These are phyloP conservation scores for Boletus semigastroideus DNA, from an alignment of 1,284 basidiomycete species.

Conservation along the genomic window DNA sequence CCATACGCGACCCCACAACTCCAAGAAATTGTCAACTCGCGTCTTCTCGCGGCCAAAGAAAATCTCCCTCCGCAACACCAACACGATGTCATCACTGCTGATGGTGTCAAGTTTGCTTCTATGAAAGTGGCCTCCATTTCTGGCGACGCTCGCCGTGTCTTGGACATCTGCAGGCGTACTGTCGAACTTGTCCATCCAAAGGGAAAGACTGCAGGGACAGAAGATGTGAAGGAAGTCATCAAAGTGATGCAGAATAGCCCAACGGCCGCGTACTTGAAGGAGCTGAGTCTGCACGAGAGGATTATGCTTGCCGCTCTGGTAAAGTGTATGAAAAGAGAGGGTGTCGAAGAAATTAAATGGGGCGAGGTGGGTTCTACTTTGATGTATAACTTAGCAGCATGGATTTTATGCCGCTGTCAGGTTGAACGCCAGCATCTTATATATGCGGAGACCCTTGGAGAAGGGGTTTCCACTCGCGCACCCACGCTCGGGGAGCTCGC, in stretches of 20 bases:
- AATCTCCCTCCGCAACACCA: constrained; percentile 37
- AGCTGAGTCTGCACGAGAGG: constrained; percentile 84
- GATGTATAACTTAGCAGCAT: constrained; percentile 1
- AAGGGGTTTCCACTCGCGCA: constrained; percentile 49
- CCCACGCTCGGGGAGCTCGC: constrained; percentile 57
- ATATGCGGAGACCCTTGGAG: constrained; percentile 57
- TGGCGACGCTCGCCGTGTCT: constrained; percentile 90
- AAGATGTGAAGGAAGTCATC: constrained; percentile 82
- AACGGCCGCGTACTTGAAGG: constrained; percentile 76
- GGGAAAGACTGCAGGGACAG: constrained; percentile 59
- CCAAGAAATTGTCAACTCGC: constrained; percentile 82
- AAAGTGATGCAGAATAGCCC: constrained; percentile 91
- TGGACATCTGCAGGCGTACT: constrained; percentile 91
- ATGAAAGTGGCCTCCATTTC: constrained; percentile 92
- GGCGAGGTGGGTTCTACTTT: constrained; percentile 55
- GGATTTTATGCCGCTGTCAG: constrained; percentile 35
- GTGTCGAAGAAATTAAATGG: constrained; percentile 87
- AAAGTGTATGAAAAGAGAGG: constrained; percentile 80
- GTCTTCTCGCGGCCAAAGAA: constrained; percentile 63
- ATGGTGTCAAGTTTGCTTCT: constrained; percentile 87
- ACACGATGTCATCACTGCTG: constrained; percentile 62
- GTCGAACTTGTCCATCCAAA: constrained; percentile 73
- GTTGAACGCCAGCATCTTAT: constrained; percentile 66
- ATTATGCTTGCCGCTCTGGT: constrained; percentile 88
- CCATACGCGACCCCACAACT: constrained; percentile 86